Evolutionary conservation across 1,284 basidiomycete genomes (phyloP).

Genomic region (Trichosporon sp.): DNA sequence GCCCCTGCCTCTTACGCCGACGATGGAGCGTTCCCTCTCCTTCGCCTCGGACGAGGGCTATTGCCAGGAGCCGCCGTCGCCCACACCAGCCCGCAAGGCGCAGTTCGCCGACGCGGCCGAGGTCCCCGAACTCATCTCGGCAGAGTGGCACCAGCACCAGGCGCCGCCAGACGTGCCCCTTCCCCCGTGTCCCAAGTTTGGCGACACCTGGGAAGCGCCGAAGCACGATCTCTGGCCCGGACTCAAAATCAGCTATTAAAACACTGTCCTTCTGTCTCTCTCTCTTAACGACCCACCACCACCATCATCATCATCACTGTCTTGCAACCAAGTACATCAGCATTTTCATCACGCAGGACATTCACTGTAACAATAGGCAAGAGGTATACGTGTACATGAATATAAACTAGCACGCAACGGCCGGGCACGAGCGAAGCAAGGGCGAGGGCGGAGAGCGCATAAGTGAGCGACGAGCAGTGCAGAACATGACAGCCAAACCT

Average conservation of each 20-base stretch:
- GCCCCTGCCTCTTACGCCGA: constrained; percentile 28
- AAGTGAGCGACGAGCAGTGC: too few relatives aligned
- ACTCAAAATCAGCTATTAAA: constrained; percentile 9
- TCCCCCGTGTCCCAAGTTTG: constrained; percentile 7
- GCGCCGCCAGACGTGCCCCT: constrained; percentile 9
- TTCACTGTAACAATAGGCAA: constrained; percentile 10
- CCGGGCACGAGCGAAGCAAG: background rate
- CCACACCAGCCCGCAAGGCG: constrained; percentile 10
- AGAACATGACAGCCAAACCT: too few relatives aligned
- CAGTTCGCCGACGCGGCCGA: constrained; percentile 17
- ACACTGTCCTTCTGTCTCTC: background rate
- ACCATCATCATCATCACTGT: background rate
- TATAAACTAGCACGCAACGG: background rate
- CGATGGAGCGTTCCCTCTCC: constrained; percentile 20
- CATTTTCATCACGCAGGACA: constrained; percentile 5
- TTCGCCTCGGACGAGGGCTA: constrained; percentile 19
- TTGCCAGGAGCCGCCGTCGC: background rate
- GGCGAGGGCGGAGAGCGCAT: too few relatives aligned
- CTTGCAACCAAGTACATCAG: background rate
- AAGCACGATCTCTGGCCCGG: constrained; percentile 14
- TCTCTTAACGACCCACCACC: background rate
- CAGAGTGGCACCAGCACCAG: background rate
- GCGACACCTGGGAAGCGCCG: constrained; percentile 5
- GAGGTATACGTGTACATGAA: constrained; percentile 5
- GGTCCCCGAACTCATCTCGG: background rate